phyloP scores from a whole-genome alignment of 768 basidiomycete species.

The Pleurotus sapidus region DNA sequence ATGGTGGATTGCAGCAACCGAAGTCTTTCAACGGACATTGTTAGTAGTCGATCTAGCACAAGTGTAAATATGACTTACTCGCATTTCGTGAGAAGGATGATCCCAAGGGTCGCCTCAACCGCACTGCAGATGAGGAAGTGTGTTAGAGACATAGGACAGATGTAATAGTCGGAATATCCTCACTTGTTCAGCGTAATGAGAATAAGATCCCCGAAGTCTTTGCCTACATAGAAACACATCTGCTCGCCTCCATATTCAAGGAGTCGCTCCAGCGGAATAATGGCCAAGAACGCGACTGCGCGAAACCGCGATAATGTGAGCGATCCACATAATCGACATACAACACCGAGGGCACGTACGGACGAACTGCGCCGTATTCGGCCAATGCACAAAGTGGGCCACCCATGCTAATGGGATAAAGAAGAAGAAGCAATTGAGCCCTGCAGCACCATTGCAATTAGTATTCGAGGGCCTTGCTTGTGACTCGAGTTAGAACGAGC shows the following conservation, averaged over 20 bases:
- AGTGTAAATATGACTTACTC: constrained; percentile 44
- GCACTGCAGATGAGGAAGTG: constrained; percentile 32
- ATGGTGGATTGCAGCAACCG: constrained; percentile 68
- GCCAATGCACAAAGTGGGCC: constrained; percentile 45
- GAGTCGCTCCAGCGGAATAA: constrained; percentile 62
- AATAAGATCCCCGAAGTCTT: constrained; percentile 66
- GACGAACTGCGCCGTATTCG: constrained; percentile 36
- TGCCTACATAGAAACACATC: constrained; percentile 54
- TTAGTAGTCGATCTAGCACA: not conserved
- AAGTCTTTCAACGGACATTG: constrained; percentile 34
- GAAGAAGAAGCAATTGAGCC: constrained; percentile 56
- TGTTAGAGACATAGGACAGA: not conserved
- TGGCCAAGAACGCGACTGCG: constrained; percentile 61
- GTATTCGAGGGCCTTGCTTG: not conserved
- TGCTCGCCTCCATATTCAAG: constrained; percentile 66
- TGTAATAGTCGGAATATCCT: constrained; percentile 9
- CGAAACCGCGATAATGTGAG: not conserved
- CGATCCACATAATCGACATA: no score
- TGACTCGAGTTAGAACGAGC: not conserved
- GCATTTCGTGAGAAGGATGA: constrained; percentile 67
- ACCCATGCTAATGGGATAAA: constrained; percentile 63
- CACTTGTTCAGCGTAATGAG: constrained; percentile 67
- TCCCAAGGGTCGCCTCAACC: constrained; percentile 71
- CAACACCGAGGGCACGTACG: constrained; percentile 28
- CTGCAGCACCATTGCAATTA: constrained; percentile 24